Evolutionary conservation across 495 filamentous ascomycete species (phyloP).

Genomic region (Trichodelitschia bisporula): DNA sequence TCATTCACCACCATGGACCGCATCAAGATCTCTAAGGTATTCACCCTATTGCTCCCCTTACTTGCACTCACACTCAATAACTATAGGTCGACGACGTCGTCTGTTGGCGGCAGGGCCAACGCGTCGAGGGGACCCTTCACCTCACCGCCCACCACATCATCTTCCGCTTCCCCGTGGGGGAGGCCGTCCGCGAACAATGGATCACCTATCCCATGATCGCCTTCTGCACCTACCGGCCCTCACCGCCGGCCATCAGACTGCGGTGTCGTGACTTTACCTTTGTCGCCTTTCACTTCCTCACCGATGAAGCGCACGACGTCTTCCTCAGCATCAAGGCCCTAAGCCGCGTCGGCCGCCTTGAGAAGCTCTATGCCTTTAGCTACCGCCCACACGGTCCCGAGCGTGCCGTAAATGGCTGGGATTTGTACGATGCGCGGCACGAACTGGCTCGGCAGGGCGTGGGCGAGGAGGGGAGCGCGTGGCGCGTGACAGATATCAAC

Average conservation of each 20-base stretch:
- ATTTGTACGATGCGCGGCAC: slow-evolving; percentile 58
- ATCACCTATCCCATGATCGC: slow-evolving; percentile 77
- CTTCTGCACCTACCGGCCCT: slow-evolving; percentile 21
- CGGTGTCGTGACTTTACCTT: slow-evolving; percentile 84
- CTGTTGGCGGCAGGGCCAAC: slow-evolving; percentile 7
- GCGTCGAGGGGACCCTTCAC: slow-evolving; percentile 11
- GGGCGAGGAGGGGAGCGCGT: slow-evolving; percentile 38
- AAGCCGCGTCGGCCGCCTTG: slow-evolving; percentile 57
- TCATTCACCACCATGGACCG: too few species aligned
- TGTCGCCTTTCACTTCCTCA: slow-evolving; percentile 65
- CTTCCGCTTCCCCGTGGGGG: slow-evolving; percentile 15
- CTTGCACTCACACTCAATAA: too few species aligned
- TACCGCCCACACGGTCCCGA: slow-evolving; percentile 55
- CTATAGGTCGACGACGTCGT: slow-evolving; percentile 13
- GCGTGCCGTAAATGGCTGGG: slow-evolving; percentile 57
- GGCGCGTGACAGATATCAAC: slow-evolving; percentile 85
- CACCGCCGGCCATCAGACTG: slow-evolving; percentile 52
- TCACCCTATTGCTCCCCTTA: neutral
- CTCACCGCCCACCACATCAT: slow-evolving; percentile 21
- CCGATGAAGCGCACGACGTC: slow-evolving; percentile 57
- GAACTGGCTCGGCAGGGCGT: slow-evolving; percentile 70
- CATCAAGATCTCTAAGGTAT: slow-evolving; percentile 9
- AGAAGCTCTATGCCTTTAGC: slow-evolving; percentile 78
- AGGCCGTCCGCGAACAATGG: slow-evolving; percentile 39
- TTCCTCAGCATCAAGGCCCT: slow-evolving; percentile 66